Evolutionary conservation across 257 asterid species (phyloP), one percentile per base, ranked within the genome.

Genomic region (Nicotiana undulata): DNA sequence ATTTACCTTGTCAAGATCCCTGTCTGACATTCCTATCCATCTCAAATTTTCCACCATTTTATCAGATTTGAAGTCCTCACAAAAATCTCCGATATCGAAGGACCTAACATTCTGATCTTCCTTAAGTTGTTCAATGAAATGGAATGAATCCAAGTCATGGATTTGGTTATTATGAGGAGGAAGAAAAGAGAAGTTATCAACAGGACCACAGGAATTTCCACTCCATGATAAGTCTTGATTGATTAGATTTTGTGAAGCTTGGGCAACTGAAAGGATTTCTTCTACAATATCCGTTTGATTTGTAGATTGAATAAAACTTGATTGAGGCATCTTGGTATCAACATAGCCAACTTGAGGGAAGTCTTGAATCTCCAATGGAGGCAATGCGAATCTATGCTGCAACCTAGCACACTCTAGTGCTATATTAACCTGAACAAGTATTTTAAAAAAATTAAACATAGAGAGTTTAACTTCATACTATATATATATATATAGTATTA

Each of bases 351-450:
- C 78, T 70, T 84, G 91, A 1, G 91, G 81, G 20, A 86, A 90
- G 46, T 91, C 94, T 51, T 89, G 97, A 66, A 90, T 92, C 85
- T 94, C 97, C 80, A 94, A 82, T 24, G 90, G 93, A 3, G 98
- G 98, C 72, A 92, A 75, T 8, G 93, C 49, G 60, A 90, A 91
- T 65, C 97, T 85, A 76, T 94, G 92, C 26, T 96, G 97, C 84
- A 96, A 77, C 86, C 98, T 88, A 56, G 98, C 97, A 85, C 98
- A 94, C 81, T 96, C 97, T 84, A 96, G 53, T 52, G 97, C 97
- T 84, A 93, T 81, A 84, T 93, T 94, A 63, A 91, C 99, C 99
- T 96, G 84, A 74, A 74, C 40, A 24, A 1, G 40, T 72, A 22
- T 0, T 5, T 1, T 1, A 44, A 5, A 67, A 9, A 67, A 20